These are phyloP conservation scores for Didymella exigua DNA, from an alignment of 2,329 filamentous ascomycete species.

Conservation along the genomic window DNA sequence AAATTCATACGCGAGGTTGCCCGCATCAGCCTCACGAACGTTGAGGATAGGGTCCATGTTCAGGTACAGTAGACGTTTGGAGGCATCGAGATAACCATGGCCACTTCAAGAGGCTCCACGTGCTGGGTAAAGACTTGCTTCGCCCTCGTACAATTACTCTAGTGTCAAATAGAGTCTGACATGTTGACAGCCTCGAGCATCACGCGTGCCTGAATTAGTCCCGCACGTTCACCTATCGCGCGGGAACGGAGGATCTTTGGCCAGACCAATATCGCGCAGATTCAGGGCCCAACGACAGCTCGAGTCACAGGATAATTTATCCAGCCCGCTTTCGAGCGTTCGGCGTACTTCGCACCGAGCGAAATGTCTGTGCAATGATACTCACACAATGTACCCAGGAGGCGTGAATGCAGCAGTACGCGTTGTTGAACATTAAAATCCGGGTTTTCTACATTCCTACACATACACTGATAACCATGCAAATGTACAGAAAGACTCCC, in stretches of 20 bases:
- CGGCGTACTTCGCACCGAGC: slow-evolving; percentile 21
- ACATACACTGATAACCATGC: slow-evolving; percentile 38
- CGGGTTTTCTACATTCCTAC: slow-evolving; percentile 39
- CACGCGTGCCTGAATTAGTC: slow-evolving; percentile 11
- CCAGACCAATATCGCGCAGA: slow-evolving; percentile 15
- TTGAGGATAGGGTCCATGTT: background rate
- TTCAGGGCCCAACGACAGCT: slow-evolving; percentile 3
- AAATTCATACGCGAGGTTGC: slow-evolving; percentile 1
- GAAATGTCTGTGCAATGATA: slow-evolving; percentile 4
- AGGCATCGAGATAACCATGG: too few relatives aligned
- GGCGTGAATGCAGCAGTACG: background rate
- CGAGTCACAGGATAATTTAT: slow-evolving; percentile 5
- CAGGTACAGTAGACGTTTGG: background rate
- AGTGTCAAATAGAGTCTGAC: background rate
- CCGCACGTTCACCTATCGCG: slow-evolving; percentile 6
- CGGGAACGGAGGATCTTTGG: slow-evolving; percentile 15
- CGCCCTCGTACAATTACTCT: accelerated
- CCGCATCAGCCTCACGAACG: slow-evolving; percentile 5
- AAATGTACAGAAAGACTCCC: slow-evolving; percentile 33
- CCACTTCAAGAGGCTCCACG: background rate
- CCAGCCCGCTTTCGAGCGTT: slow-evolving; percentile 1
- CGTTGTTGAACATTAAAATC: slow-evolving; percentile 17
- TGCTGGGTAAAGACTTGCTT: background rate
- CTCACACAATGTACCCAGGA: background rate
- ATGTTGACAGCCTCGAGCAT: background rate